Conservation (phyloP, 1,139 yeast genomes). For the Meyerozyma carpophila region DNA sequence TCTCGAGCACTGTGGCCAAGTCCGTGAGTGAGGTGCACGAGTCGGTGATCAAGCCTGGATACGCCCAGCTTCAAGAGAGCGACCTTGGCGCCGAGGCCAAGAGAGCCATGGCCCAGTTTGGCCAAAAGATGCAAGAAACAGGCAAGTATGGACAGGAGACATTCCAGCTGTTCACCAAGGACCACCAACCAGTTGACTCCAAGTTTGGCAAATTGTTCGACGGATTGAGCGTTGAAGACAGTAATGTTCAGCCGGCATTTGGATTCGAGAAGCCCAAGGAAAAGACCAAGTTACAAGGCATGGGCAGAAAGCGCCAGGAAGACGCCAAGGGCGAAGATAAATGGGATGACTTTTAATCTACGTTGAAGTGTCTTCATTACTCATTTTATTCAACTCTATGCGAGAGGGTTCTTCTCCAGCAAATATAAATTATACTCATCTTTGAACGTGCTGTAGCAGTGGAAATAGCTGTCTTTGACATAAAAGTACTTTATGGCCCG, state of each 20-base stretch:
- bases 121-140: conserved; percentile 88
- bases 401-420: conserved; percentile 4
- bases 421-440: conserved; percentile 27
- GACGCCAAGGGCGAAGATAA: conserved; percentile 33
- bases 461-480: conserved; percentile 55
- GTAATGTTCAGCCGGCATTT: conserved; percentile 58
- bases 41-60: conserved; percentile 81
- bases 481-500: conserved; percentile 38
- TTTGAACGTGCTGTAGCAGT: conserved; percentile 32
- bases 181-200: conserved; percentile 37
- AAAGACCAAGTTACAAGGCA: conserved; percentile 52
- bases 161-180: conserved; percentile 57
- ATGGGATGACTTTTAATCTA: conserved; percentile 39
- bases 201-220: conserved; percentile 50
- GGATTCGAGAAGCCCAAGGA: conserved; percentile 60
- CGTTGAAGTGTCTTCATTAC: neutral
- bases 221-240: conserved; percentile 26
- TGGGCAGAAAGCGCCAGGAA: conserved; percentile 23
- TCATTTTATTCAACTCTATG: neutral
- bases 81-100: conserved; percentile 78
- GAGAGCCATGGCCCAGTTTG: conserved; percentile 92
- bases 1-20: conserved; percentile 76
- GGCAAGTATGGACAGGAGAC: conserved; percentile 67
- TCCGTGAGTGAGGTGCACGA: conserved; percentile 85
- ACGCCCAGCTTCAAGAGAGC: conserved; percentile 74